These are phyloP conservation scores for Hirsutella minnesotensis DNA, from an alignment of 2,329 filamentous ascomycete genomes.

Conservation along the genomic window DNA sequence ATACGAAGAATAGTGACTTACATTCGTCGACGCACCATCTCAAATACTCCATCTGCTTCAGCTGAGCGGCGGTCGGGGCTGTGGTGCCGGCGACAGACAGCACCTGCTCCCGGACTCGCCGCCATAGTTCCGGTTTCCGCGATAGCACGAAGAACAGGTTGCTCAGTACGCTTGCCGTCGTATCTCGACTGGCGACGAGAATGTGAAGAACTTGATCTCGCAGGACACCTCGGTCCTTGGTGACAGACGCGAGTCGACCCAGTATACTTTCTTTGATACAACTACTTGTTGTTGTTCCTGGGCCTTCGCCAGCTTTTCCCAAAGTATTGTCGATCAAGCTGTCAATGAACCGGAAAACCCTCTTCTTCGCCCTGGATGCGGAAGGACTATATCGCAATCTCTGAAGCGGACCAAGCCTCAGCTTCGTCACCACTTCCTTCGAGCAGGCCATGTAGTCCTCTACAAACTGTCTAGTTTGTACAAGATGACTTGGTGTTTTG, in stretches of 20 bases:
- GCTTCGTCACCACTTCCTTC: slow-evolving; percentile 17
- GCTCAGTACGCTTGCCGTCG: slow-evolving; percentile 31
- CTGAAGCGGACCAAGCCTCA: slow-evolving; percentile 20
- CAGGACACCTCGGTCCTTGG: slow-evolving; percentile 26
- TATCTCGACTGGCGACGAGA: slow-evolving; percentile 32
- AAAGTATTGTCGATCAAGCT: slow-evolving; percentile 28
- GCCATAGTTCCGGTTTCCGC: slow-evolving; percentile 26
- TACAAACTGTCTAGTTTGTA: slow-evolving; percentile 19
- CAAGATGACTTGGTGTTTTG: neutral
- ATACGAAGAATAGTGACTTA: slow-evolving; percentile 16
- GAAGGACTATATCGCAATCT: slow-evolving; percentile 13
- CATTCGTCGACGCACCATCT: slow-evolving; percentile 46
- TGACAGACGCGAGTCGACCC: slow-evolving; percentile 34
- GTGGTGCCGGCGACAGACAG: slow-evolving; percentile 15
- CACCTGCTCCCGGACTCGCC: slow-evolving; percentile 32
- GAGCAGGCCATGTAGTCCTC: slow-evolving; percentile 22
- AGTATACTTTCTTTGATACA: slow-evolving; percentile 29
- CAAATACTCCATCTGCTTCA: slow-evolving; percentile 42
- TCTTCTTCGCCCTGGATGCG: slow-evolving; percentile 16
- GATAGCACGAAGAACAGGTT: slow-evolving; percentile 31
- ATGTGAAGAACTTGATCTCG: slow-evolving; percentile 31
- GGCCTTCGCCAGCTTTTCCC: slow-evolving; percentile 1
- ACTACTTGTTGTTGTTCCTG: neutral
- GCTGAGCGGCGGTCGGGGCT: slow-evolving; percentile 32
- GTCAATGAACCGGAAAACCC: slow-evolving; percentile 27